Base-by-base conservation (phyloP, 1,284 basidiomycete species). In the Cryptococcus maquisensis region DNA sequence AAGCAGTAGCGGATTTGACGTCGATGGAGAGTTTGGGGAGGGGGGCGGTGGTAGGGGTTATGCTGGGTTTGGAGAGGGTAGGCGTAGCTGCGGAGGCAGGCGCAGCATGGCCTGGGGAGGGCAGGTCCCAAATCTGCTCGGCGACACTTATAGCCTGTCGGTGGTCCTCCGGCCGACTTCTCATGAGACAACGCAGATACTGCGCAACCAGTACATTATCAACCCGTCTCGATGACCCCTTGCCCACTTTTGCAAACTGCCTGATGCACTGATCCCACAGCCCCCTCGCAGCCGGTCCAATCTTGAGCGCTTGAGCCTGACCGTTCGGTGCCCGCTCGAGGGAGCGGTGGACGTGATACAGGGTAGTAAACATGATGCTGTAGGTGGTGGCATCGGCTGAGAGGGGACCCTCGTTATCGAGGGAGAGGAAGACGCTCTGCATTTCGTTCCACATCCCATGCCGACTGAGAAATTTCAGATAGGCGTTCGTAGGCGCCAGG, bases 381-480 rank as follows among this genome's bases (percentile, higher is more conserved):
- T 67, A 77, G 5, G 73, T 75, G 16, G 66, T 52, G 8, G 57
- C 54, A 43, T 75, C 69, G 0, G 73, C 70, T 0, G 69, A 52
- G 3, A 70, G 60, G 1, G 64, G 67, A 2, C 69, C 74, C 1
- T 43, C 21, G 0, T 44, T 49, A 21, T 71, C 68, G 64, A 75
- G 67, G 0, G 61, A 53, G 8, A 69, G 43, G 52, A 69, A 72
- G 4, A 72, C 62, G 6, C 55, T 51, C 48, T 71, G 57, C 65
- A 76, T 72, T 55, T 74, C 68, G 5, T 63, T 58, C 61, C 59
- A 71, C 55, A 71, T 54, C 4, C 65, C 61, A 21, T 63, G 67
- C 21, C 67, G 60, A 2, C 63, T 59, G 32, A 75, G 61, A 47
- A 69, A 73, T 48, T 70, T 68, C 51, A 77, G 65, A 57, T 76